A percentile compares a stretch with the other conserved stretches of the same genome.
Conservation (phyloP, 805 yeast species). For the Cyberlindnera sargentensis region DNA sequence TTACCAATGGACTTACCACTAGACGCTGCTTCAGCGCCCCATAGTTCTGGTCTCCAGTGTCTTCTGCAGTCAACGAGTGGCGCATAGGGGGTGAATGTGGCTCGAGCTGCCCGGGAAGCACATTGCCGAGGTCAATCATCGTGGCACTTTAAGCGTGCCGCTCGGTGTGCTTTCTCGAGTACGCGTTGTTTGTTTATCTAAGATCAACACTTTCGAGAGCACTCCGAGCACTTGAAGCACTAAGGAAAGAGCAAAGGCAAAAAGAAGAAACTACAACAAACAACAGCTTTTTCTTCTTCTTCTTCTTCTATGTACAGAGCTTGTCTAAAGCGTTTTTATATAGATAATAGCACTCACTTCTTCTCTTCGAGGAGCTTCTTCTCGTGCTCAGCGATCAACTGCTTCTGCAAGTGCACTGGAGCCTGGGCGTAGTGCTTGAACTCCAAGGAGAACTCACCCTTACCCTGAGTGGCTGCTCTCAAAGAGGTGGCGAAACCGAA, state of each 20-base stretch:
- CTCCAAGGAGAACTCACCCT: conserved; percentile 95
- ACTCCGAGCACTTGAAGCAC: too few relatives aligned
- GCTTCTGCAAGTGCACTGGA: conserved; percentile 82
- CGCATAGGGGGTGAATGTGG: too few relatives aligned
- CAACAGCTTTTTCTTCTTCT: not conserved
- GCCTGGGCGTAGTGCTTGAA: conserved; percentile 90
- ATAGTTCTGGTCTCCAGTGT: too few relatives aligned
- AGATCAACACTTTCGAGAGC: not conserved
- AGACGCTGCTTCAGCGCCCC: conserved; percentile 30
- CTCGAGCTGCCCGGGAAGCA: too few relatives aligned
- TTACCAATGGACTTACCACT: conserved; percentile 34
- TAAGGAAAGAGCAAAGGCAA: too few relatives aligned
- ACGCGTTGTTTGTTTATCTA: too few relatives aligned
- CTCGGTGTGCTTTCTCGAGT: too few relatives aligned
- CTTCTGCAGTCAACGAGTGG: too few relatives aligned
- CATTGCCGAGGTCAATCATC: too few relatives aligned
- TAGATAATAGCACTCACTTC: conserved; percentile 4
- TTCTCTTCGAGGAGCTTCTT: conserved; percentile 33
- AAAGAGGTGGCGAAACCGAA: conserved; percentile 94
- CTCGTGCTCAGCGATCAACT: conserved; percentile 77
- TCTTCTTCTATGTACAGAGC: not conserved
- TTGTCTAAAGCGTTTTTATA: not conserved
- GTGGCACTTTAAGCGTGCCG: too few relatives aligned
- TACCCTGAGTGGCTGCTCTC: conserved; percentile 97
- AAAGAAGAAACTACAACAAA: too few relatives aligned